These are phyloP conservation scores for Daldinia caldariorum DNA, from an alignment of 495 filamentous ascomycete species.

Conservation along the genomic window DNA sequence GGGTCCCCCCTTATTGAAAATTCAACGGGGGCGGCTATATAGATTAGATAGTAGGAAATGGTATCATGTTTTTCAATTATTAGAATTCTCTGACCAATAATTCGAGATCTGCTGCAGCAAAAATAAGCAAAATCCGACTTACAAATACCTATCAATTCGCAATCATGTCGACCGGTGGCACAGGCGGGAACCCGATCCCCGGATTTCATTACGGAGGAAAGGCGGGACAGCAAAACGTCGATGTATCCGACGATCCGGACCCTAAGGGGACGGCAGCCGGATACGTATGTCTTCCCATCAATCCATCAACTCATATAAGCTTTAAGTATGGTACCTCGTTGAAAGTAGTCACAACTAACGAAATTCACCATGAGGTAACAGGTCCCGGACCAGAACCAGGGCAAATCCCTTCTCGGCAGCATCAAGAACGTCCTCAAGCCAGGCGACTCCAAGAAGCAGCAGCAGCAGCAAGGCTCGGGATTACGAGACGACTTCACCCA, in stretches of 20 bases:
- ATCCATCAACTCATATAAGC: too few species aligned
- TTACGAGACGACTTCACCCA: conserved; percentile 23
- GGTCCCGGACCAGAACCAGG: conserved; percentile 18
- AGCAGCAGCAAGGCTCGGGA: conserved; percentile 12
- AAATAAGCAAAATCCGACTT: neutral
- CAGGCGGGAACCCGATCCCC: conserved; percentile 25
- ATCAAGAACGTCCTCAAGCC: conserved; percentile 39
- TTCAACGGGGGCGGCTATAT: conserved; percentile 1
- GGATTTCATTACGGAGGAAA: conserved; percentile 23
- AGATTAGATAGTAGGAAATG: neutral
- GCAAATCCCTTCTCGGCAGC: conserved; percentile 30
- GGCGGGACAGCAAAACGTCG: conserved; percentile 19
- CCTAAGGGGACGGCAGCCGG: conserved; percentile 38
- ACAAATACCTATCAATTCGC: neutral
- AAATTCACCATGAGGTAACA: neutral
- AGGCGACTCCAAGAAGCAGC: conserved; percentile 32
- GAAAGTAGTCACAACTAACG: conserved; percentile 1
- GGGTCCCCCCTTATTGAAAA: neutral
- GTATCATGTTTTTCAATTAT: neutral
- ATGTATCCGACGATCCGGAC: conserved; percentile 36
- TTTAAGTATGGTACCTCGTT: neutral
- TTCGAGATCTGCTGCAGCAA: neutral
- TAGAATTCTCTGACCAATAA: neutral
- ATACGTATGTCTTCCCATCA: conserved; percentile 25
- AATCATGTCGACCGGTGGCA: conserved; percentile 39